Conservation (phyloP, 2,329 filamentous ascomycete genomes). For the Xylariaceae sp. region DNA sequence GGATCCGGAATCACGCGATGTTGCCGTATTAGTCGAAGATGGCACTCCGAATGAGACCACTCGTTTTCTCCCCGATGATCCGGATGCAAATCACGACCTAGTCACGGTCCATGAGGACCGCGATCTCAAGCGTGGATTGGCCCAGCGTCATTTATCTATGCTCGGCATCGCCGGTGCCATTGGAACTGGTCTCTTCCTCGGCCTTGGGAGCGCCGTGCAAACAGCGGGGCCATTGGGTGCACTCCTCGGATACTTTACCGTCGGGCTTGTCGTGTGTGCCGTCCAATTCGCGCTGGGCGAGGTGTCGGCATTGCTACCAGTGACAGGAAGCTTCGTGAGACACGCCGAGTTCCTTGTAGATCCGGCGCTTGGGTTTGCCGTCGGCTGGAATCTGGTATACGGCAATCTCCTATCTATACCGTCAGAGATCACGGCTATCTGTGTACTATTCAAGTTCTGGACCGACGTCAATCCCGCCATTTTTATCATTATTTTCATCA, state of each 20-base stretch:
- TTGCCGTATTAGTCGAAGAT: conserved; percentile 11
- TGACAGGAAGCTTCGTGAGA: conserved; percentile 58
- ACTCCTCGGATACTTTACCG: conserved; percentile 48
- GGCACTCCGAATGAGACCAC: conserved; percentile 11
- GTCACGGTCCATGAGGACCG: conserved; percentile 45
- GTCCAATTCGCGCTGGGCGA: conserved; percentile 57
- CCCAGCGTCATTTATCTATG: conserved; percentile 55
- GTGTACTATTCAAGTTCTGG: conserved; percentile 60
- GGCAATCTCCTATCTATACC: conserved; percentile 50
- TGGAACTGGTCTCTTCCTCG: conserved; percentile 56
- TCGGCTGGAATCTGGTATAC: conserved; percentile 51
- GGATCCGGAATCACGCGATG: conserved; percentile 9
- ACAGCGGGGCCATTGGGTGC: conserved; percentile 45
- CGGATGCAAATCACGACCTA: conserved; percentile 36
- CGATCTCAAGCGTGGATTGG: conserved; percentile 44
- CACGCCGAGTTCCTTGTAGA: conserved; percentile 57
- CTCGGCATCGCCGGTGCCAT: conserved; percentile 57
- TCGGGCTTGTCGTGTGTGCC: conserved; percentile 51
- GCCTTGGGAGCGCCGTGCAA: conserved; percentile 49
- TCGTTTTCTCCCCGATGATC: background rate
- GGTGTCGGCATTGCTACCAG: conserved; percentile 53
- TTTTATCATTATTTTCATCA: conserved; percentile 48
- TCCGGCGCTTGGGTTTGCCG: conserved; percentile 52
- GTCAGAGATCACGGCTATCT: conserved; percentile 57
- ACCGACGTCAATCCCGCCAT: conserved; percentile 49